These are phyloP conservation scores for Litchi chinensis DNA, from an alignment of 345 rosid genomes.

Conservation along the genomic window DNA sequence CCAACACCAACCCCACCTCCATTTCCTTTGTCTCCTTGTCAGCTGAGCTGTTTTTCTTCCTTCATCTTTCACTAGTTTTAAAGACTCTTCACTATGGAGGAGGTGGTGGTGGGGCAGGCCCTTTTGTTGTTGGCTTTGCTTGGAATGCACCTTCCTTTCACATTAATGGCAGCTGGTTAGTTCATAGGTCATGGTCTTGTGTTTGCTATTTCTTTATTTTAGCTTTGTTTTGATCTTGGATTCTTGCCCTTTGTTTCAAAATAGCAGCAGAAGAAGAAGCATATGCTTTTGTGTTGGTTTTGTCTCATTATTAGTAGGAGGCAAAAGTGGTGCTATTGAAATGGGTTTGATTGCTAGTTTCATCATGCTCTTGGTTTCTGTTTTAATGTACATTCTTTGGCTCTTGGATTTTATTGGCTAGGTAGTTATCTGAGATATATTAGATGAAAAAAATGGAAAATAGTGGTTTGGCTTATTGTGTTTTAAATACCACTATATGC, in stretches of 20 bases:
- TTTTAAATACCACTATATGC: too few relatives aligned
- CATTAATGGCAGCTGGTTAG: slow-evolving; percentile 49
- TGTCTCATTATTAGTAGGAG: neutral
- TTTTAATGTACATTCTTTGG: too few relatives aligned
- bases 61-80: slow-evolving; percentile 24
- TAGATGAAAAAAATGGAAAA: too few relatives aligned
- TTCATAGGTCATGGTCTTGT: slow-evolving; percentile 8
- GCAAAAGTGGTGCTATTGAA: too few relatives aligned
- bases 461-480: too few relatives aligned
- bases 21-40: slow-evolving; percentile 15
- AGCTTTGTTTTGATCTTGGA: neutral
- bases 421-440: too few relatives aligned
- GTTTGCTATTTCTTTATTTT: slow-evolving; percentile 12
- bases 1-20: slow-evolving; percentile 24
- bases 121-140: slow-evolving; percentile 49
- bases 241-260: neutral
- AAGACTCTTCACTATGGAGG: slow-evolving; percentile 38
- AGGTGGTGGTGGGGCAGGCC: slow-evolving; percentile 20
- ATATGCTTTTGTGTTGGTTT: neutral
- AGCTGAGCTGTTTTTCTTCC: neutral
- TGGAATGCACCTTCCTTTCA: slow-evolving; percentile 48
- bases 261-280: neutral
- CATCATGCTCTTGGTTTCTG: too few relatives aligned
- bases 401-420: too few relatives aligned
- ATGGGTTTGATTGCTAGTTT: too few relatives aligned